Evolutionary conservation across 768 basidiomycete genomes (phyloP), one percentile per base, ranked within the genome.

Genomic region (Dentipellis sp.): DNA sequence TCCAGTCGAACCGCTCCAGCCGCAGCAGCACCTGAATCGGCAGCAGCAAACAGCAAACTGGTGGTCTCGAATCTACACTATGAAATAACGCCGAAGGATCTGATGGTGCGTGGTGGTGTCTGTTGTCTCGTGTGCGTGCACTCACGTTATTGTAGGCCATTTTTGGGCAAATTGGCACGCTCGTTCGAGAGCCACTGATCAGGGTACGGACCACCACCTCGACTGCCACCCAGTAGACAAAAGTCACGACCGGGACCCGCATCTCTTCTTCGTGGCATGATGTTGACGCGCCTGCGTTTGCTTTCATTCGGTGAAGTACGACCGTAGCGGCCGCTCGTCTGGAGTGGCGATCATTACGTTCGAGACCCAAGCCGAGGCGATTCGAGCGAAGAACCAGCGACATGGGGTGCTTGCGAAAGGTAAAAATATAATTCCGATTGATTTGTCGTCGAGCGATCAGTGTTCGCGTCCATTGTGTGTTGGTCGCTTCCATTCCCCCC

Each of bases 121-220:
- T 23, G 45, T 42, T 29, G 39, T 53, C 39, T 23, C 51, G 35
- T 56, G 10, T 48, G 34, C 10, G 3, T 40, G 34, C 17, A 23
- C 45, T 34, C 16, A 17, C 48, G 38, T 39, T 37, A 39, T 47
- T 40, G 4, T 64, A 94, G 91, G 78, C 80, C 72, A 91, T 94
- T 64, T 95, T 94, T 78, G 88, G 91, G 66, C 83, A 88, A 69
- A 85, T 91, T 71, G 92, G 92, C 76, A 91, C 89, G 75, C 83
- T 95, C 72, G 80, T 91, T 67, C 85, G 91, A 72, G 91, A 93
- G 78, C 92, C 92, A 74, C 74, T 83, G 71, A 92, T 95, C 72
- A 91, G 88, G 87, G 92, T 95, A 93, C 86, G 93, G 72, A 71
- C 66, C 64, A 70, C 68, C 67, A 67, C 69, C 67, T 74, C 66